Percentiles rank a stretch among this genome's conserved stretches.
Evolutionary conservation across 352 stramenopile species (phyloP).

Genomic region (Pythium aristosporum): DNA sequence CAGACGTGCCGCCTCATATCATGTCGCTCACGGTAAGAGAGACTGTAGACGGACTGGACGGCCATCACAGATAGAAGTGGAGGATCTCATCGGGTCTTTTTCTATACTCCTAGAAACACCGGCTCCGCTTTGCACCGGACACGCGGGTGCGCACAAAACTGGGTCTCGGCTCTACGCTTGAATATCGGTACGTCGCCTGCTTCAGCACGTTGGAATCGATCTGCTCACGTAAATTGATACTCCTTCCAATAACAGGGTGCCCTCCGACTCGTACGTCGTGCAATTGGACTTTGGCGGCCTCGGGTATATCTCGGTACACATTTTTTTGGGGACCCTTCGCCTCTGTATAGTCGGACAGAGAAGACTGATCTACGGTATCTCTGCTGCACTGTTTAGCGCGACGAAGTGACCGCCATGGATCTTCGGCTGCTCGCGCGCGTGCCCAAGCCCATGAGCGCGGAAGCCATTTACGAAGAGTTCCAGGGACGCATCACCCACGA

Average conservation of each 20-base stretch:
- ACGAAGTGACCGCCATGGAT: slow-evolving; percentile 62
- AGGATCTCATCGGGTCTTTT: background rate
- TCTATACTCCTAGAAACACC: slow-evolving; percentile 26
- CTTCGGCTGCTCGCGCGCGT: slow-evolving; percentile 63
- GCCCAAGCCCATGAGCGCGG: slow-evolving; percentile 62
- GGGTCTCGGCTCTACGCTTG: slow-evolving; percentile 25
- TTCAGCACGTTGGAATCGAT: background rate
- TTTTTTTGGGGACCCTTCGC: background rate
- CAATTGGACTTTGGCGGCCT: slow-evolving; percentile 41
- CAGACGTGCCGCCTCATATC: background rate
- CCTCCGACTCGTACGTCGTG: slow-evolving; percentile 42
- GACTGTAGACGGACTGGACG: background rate
- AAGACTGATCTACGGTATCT: background rate
- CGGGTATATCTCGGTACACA: slow-evolving; percentile 37
- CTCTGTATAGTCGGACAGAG: background rate
- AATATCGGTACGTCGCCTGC: slow-evolving; percentile 30
- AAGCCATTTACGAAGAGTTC: slow-evolving; percentile 67
- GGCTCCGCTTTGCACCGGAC: slow-evolving; percentile 31
- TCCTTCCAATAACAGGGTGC: slow-evolving; percentile 11
- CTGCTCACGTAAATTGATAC: background rate
- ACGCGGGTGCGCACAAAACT: slow-evolving; percentile 42
- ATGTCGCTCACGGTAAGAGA: slow-evolving; percentile 2
- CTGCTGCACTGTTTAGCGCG: slow-evolving; percentile 16
- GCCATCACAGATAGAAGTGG: too few species aligned
- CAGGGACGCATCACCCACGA: slow-evolving; percentile 61